Evolutionary conservation across 495 filamentous ascomycete genomes (phyloP).

Genomic region (Melanomma pulvis-pyrius): DNA sequence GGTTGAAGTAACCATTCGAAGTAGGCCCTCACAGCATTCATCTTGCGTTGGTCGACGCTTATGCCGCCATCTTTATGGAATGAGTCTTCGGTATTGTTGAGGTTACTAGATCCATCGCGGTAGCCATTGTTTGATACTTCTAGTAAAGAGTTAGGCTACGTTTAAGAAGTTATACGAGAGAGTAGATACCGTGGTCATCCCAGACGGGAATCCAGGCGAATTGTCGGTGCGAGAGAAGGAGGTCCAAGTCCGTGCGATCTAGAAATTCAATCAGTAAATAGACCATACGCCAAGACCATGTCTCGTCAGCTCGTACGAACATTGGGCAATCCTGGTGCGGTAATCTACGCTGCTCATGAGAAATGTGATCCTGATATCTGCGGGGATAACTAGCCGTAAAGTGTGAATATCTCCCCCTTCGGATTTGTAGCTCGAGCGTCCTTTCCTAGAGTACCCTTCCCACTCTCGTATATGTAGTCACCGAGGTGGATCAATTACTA

Average conservation of each 20-base stretch:
- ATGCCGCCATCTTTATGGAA: slow-evolving; percentile 63
- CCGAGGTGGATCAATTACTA: slow-evolving; percentile 55
- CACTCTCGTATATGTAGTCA: slow-evolving; percentile 71
- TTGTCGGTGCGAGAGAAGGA: slow-evolving; percentile 56
- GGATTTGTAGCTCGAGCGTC: slow-evolving; percentile 24
- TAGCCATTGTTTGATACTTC: slow-evolving; percentile 66
- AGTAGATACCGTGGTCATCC: slow-evolving; percentile 61
- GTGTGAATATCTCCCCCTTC: slow-evolving; percentile 43
- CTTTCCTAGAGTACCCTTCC: slow-evolving; percentile 52
- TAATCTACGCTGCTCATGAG: slow-evolving; percentile 51
- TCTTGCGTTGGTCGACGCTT: slow-evolving; percentile 66
- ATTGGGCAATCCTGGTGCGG: slow-evolving; percentile 62
- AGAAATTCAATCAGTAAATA: neutral
- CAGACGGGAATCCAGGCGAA: slow-evolving; percentile 72
- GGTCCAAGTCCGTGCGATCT: slow-evolving; percentile 63
- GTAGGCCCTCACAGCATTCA: slow-evolving; percentile 70
- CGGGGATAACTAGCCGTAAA: slow-evolving; percentile 42
- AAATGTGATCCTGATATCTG: neutral
- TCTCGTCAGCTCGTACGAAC: neutral
- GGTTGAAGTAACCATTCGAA: slow-evolving; percentile 58
- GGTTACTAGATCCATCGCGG: slow-evolving; percentile 54
- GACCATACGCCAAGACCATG: neutral
- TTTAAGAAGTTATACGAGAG: too few species aligned
- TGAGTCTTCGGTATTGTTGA: slow-evolving; percentile 64
- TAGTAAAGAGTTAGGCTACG: neutral